Conservation (phyloP, 2,329 filamentous ascomycete genomes). For the Curvularia sp. region DNA sequence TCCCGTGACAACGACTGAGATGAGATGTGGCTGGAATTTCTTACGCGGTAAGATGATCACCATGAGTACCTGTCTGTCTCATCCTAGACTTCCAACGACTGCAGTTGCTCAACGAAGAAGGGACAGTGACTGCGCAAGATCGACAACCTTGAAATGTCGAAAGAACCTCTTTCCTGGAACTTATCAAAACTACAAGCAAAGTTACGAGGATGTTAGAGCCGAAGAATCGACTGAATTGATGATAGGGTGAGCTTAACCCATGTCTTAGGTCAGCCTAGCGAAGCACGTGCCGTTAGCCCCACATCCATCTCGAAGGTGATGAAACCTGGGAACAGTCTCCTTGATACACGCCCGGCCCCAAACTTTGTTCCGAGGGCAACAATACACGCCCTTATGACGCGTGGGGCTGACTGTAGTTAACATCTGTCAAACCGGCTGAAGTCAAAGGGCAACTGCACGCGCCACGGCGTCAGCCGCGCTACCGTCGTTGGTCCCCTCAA, state of each 20-base stretch:
- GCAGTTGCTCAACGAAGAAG: background rate
- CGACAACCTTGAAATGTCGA: background rate
- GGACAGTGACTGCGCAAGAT: background rate
- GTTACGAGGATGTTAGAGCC: background rate
- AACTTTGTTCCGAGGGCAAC: slow-evolving; percentile 30
- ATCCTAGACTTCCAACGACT: background rate
- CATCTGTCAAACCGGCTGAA: slow-evolving; percentile 6
- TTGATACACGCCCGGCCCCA: slow-evolving; percentile 38
- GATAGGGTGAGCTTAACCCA: background rate
- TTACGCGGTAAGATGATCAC: background rate
- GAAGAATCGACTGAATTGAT: background rate
- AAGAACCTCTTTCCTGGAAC: background rate
- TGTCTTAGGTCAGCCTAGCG: slow-evolving; percentile 6
- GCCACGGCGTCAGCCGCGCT: slow-evolving; percentile 13
- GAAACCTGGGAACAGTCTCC: slow-evolving; percentile 28
- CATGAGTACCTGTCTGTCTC: background rate
- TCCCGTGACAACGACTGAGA: background rate
- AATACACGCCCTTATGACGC: slow-evolving; percentile 31
- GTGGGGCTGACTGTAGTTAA: slow-evolving; percentile 10
- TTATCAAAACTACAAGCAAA: background rate
- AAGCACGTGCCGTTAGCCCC: slow-evolving; percentile 16
- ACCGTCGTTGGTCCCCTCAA: slow-evolving; percentile 2
- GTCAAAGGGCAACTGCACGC: slow-evolving; percentile 29
- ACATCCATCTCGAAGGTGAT: slow-evolving; percentile 24
- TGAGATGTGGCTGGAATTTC: background rate